Base-by-base conservation (phyloP, 306 rosid genomes). In the Casuarina glauca region DNA sequence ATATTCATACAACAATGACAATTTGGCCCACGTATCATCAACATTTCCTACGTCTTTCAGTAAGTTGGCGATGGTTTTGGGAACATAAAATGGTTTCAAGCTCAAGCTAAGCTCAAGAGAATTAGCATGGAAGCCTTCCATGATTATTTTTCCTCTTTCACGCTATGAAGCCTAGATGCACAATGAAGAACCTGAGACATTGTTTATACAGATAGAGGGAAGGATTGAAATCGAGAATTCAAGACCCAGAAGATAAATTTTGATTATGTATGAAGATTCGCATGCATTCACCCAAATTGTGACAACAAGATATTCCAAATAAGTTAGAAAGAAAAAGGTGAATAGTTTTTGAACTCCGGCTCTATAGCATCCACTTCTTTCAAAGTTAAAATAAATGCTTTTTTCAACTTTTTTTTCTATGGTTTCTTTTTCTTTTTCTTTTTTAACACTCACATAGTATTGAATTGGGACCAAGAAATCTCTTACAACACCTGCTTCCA, bases 191-290 rank as follows among this genome's bases (percentile, higher is more conserved):
- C 15, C 2, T n/a, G 19, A 15, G 60, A 20, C 20, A 5, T 26
- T 53, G 26, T 16, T 53, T 53, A 53, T 53, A 16, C 3, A 53
- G 60, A 53, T 7, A 53, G 60, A 53, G 17, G 60, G 58, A 20
- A 20, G 11, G 51, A 46, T 1, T 11, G 11, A 20, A 17, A 53
- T 53, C 62, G 41, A 60, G 66, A 69, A 75, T 81, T 79, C 72
- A n/a, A 55, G 50, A 69, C 76, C 11, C 51, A 7, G 8, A 46
- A 46, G 10, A 12, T 46, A 53, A 53, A 53, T 4, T 58, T 69
- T 48, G 58, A 50, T 75, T 57, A 69, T 54, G 46, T 35, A 36
- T 58, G 35, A 11, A 17, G 72, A 80, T 80, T 80, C 67, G 15
- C 79, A 69, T 57, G 38, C 79, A 38, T 6, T 55, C 58, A 9